phyloP scores from a whole-genome alignment of 176 grass and related monocot genomes.

The Carex myosuroides region DNA sequence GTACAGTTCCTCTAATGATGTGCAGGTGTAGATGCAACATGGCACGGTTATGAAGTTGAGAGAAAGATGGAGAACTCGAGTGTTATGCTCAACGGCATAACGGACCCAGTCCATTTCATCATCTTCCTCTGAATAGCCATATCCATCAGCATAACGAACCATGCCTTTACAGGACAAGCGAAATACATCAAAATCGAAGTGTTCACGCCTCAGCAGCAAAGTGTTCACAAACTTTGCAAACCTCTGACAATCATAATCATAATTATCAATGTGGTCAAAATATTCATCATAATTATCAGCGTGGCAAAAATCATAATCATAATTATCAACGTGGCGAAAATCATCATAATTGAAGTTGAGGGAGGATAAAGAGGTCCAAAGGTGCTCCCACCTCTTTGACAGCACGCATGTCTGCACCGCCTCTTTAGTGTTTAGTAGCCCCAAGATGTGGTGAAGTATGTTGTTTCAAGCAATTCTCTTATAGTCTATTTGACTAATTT shows the following conservation, averaged over 20 bases:
- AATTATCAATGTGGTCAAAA: no score
- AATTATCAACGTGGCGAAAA: no score
- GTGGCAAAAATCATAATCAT: no score
- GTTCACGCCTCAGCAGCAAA: not conserved
- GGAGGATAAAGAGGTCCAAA: not conserved
- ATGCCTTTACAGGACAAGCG: not conserved
- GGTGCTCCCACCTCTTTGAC: not conserved
- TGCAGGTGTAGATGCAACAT: not conserved
- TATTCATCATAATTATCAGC: no score
- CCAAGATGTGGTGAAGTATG: not conserved
- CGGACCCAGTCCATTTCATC: not conserved
- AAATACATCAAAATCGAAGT: not conserved
- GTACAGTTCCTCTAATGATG: not conserved
- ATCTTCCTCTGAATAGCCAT: no score
- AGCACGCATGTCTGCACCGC: not conserved
- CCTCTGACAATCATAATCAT: no score
- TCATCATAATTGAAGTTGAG: not conserved
- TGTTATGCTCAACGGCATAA: not conserved
- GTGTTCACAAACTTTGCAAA: not conserved
- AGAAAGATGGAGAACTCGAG: not conserved
- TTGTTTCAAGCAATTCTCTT: no score
- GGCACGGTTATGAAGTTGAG: not conserved
- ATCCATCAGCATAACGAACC: no score
- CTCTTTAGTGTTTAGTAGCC: not conserved
- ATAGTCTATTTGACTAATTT: no score